Base-by-base conservation (phyloP, 768 basidiomycete species). In the Suillus spraguei region DNA sequence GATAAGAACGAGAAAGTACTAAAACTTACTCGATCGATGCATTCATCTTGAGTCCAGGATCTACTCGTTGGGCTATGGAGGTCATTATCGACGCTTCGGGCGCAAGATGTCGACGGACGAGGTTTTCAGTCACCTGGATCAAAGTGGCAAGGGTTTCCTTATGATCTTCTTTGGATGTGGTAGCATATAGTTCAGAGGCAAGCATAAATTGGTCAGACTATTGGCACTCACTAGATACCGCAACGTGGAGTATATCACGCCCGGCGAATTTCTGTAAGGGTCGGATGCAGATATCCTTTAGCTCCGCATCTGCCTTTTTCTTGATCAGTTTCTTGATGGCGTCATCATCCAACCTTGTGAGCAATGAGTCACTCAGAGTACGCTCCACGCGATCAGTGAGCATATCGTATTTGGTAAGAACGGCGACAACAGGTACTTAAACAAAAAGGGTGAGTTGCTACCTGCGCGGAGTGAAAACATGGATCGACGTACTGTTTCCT, bases 291-390 rank as follows among this genome's bases (percentile, higher is more conserved):
- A 33, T 6, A 4, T 61, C 28, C 4, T 50, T 10, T 3, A 64
- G 22, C 50, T 60, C 52, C 7, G 41, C 33, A 8, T 55, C 28
- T 47, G 56, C 50, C 6, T 28, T 58, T 16, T 49, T 20, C 16
- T 49, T 44, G 17, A 17, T 20, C 5, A 59, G 28, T 24, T 59
- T 24, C 9, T 60, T 22, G 7, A 65, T 3, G 16, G 55, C 53
- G 13, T 68, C 62, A 3, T 42, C 42, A 11, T 47, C 50, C 28
- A 20, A 50, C 2, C 32, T 4, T 3, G 0, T 17, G 17, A n/a
- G 4, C 11, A 14, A 4, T 2, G 44, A 74, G 76, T 60, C 77
- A 68, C 0, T 80, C 80, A 56, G 70, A 80, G 5, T 81, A 11
- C 59, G 42, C 4, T 59, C 56, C n/a, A 47, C 22, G 2, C 14